phyloP scores from a whole-genome alignment of 2,329 filamentous ascomycete species.

The Basipetospora chlamydospora region DNA sequence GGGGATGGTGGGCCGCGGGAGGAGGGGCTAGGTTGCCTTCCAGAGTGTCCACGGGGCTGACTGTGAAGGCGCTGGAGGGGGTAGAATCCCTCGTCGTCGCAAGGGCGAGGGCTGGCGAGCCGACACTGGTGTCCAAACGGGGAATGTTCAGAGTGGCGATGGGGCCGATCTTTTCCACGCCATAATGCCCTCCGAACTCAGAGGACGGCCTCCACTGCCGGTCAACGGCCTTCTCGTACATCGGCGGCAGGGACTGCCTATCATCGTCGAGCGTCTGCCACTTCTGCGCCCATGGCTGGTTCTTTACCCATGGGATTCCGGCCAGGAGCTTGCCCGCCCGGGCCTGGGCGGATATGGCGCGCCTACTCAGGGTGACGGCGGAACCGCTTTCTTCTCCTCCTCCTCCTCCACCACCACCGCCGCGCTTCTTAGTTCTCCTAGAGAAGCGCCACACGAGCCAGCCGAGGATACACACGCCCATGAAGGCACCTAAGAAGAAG shows the following conservation, averaged over 20 bases:
- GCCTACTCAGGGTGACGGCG: neutral
- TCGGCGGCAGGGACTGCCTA: conserved; percentile 9
- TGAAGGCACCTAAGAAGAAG: conserved; percentile 20
- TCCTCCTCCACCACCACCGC: too few species aligned
- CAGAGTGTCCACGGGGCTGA: conserved; percentile 8
- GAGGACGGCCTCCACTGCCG: neutral
- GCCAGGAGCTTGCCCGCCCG: conserved; percentile 8
- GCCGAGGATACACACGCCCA: conserved; percentile 26
- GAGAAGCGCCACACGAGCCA: conserved; percentile 28
- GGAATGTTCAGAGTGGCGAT: neutral
- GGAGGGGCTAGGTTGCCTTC: too few species aligned
- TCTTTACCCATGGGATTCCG: conserved; percentile 11
- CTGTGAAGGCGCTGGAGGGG: neutral
- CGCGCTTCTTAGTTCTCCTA: conserved; percentile 6
- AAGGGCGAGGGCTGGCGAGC: too few species aligned
- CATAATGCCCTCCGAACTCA: neutral
- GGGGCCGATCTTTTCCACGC: neutral
- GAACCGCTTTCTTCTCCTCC: neutral
- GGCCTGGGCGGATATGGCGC: neutral
- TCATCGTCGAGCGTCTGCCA: conserved; percentile 7
- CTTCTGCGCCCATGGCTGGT: conserved; percentile 7
- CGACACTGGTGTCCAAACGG: neutral
- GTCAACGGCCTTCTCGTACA: conserved; percentile 11
- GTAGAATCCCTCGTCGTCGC: too few species aligned
- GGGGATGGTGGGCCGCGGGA: conserved; percentile 6